Evolutionary conservation across 1,284 basidiomycete species (phyloP).

Genomic region (Rhodotorula sp.): DNA sequence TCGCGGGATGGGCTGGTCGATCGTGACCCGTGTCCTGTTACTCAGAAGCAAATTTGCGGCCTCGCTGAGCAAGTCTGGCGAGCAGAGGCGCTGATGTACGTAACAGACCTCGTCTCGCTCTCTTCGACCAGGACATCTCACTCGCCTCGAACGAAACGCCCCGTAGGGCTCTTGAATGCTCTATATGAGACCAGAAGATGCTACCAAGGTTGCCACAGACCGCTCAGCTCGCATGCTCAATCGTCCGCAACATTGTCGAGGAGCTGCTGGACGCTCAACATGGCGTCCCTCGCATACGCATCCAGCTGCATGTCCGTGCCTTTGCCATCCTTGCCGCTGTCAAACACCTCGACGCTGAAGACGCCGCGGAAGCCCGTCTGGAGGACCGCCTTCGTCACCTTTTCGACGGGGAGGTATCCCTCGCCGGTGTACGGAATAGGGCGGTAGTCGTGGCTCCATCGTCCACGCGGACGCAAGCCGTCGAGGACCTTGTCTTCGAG

Average conservation of each 20-base stretch:
- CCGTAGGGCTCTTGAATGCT: too few relatives aligned
- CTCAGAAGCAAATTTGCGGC: too few relatives aligned
- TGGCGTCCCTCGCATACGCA: slow-evolving; percentile 2
- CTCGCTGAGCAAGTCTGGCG: too few relatives aligned
- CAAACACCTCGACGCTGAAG: slow-evolving; percentile 32
- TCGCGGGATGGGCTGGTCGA: too few relatives aligned
- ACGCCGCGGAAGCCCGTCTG: slow-evolving; percentile 36
- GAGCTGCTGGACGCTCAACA: slow-evolving; percentile 1
- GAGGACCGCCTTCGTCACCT: slow-evolving; percentile 29
- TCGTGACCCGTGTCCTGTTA: too few relatives aligned
- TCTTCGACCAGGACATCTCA: too few relatives aligned
- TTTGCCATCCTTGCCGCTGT: slow-evolving; percentile 7
- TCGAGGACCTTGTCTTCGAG: slow-evolving; percentile 31
- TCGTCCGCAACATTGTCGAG: neutral
- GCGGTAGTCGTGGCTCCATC: slow-evolving; percentile 39
- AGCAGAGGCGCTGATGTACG: too few relatives aligned
- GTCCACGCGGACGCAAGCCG: slow-evolving; percentile 28
- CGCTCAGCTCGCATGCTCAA: neutral
- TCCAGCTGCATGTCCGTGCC: slow-evolving; percentile 1
- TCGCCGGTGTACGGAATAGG: slow-evolving; percentile 34
- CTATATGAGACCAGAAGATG: neutral
- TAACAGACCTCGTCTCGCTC: too few relatives aligned
- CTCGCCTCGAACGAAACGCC: too few relatives aligned
- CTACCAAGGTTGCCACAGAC: neutral
- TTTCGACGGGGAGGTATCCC: slow-evolving; percentile 35